Percentiles rank a stretch among this genome's conserved stretches.
Conservation (phyloP, 345 rosid genomes). For the Linum trigynum region DNA sequence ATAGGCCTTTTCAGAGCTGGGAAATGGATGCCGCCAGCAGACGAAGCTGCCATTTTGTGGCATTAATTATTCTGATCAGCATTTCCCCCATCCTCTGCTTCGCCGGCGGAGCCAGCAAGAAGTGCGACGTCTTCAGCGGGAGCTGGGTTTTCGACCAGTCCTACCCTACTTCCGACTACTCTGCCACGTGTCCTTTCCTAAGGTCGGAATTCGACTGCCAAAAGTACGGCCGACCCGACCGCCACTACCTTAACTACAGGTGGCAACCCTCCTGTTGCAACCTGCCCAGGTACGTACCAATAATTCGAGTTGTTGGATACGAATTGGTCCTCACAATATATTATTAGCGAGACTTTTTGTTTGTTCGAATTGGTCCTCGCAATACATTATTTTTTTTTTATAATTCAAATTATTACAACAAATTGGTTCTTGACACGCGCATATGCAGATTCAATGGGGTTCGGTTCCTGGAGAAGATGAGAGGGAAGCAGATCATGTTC, state of each 20-base stretch:
- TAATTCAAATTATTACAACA: no score
- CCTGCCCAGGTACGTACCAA: slow-evolving; percentile 60
- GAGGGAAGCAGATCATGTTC: slow-evolving; percentile 94
- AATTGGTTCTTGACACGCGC: not conserved
- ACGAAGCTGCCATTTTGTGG: no score
- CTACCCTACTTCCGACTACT: slow-evolving; percentile 36
- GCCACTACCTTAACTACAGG: slow-evolving; percentile 39
- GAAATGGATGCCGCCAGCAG: no score
- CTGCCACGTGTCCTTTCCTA: slow-evolving; percentile 46
- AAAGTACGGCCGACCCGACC: slow-evolving; percentile 47
- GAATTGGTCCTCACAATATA: no score
- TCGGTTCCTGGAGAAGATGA: slow-evolving; percentile 63
- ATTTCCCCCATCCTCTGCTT: no score
- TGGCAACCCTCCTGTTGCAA: slow-evolving; percentile 58
- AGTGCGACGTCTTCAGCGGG: slow-evolving; percentile 44
- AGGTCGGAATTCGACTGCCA: slow-evolving; percentile 49
- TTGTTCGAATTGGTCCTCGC: not conserved
- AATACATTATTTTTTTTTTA: not conserved
- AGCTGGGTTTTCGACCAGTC: slow-evolving; percentile 51
- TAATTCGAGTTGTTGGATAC: no score
- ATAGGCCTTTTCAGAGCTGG: no score
- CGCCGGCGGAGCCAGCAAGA: not conserved
- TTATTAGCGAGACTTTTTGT: no score
- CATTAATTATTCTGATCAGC: no score
- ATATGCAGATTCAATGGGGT: slow-evolving; percentile 67